Conservation (phyloP, 2,329 filamentous ascomycete species). For the Pseudocercospora fuligena region DNA sequence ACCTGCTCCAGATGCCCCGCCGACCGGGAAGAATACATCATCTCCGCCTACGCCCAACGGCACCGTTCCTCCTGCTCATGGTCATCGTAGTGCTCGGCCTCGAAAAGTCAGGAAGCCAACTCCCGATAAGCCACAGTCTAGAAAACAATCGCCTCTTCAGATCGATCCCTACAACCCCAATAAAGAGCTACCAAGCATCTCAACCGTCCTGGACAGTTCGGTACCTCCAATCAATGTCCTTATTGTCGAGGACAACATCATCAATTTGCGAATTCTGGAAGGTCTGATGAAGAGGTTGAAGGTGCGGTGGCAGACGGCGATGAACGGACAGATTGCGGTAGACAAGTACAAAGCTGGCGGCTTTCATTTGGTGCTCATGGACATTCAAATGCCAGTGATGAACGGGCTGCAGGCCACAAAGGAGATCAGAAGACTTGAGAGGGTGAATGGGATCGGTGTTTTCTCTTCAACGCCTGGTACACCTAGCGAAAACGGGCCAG, state of each 20-base stretch:
- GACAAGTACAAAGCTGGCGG: conserved; percentile 90
- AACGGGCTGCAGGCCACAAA: conserved; percentile 92
- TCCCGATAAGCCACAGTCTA: conserved; percentile 31
- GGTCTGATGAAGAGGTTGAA: conserved; percentile 95
- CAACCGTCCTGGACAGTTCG: conserved; percentile 70
- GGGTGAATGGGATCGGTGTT: conserved; percentile 89
- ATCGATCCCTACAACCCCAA: conserved; percentile 29
- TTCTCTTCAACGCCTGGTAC: conserved; percentile 62
- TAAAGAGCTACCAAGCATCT: conserved; percentile 26
- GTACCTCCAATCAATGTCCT: conserved; percentile 96
- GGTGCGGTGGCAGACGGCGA: conserved; percentile 95
- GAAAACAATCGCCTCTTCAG: conserved; percentile 18
- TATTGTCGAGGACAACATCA: conserved; percentile 98
- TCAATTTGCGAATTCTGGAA: conserved; percentile 91
- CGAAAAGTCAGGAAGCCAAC: conserved; percentile 35
- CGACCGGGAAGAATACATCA: conserved; percentile 32
- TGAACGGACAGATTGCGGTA: conserved; percentile 92
- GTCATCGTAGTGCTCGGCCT: conserved; percentile 28
- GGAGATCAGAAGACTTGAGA: conserved; percentile 87
- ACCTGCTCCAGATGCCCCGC: conserved; percentile 46
- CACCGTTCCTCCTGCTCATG: conserved; percentile 48
- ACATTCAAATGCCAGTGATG: conserved; percentile 97
- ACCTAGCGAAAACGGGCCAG: conserved; percentile 42
- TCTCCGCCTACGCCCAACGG: conserved; percentile 40
- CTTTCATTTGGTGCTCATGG: conserved; percentile 96